Evolutionary conservation across 441 rosid genomes (phyloP).

Genomic region (Adansonia gregorii): DNA sequence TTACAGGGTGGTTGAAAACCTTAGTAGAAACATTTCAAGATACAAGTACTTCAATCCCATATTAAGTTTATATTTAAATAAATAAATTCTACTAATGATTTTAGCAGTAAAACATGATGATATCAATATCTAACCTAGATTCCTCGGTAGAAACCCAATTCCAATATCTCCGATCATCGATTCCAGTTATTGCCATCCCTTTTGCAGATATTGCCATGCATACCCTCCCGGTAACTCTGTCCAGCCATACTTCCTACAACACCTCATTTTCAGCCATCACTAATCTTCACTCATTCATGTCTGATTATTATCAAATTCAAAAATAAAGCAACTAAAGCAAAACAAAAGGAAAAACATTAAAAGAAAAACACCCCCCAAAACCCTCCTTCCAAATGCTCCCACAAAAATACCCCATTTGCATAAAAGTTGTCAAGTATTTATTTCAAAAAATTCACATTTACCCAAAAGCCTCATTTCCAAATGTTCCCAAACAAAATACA

Average conservation of each 20-base stretch:
- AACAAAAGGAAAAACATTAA: conserved; percentile 14
- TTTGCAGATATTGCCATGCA: conserved; percentile 85
- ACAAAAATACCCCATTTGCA: not conserved
- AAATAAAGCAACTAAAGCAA: conserved; percentile 22
- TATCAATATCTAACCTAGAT: conserved; percentile 60
- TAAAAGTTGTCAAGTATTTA: not conserved
- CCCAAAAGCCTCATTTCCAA: conserved; percentile 11
- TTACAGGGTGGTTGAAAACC: conserved; percentile 7
- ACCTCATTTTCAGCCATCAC: conserved; percentile 10
- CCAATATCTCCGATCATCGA: conserved; percentile 94
- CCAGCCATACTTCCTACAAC: conserved; percentile 84
- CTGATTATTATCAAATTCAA: not conserved
- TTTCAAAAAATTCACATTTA: conserved; percentile 2
- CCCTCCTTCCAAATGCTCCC: not conserved
- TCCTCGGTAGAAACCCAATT: conserved; percentile 90
- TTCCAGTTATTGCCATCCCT: conserved; percentile 87
- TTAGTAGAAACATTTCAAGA: not conserved
- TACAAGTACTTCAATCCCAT: not conserved
- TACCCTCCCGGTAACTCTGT: conserved; percentile 81
- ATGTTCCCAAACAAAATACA: not conserved
- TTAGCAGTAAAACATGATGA: not conserved
- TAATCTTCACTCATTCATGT: not conserved
- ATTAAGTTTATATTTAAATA: conserved; percentile 5
- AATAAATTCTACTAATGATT: conserved; percentile 3
- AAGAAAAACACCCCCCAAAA: not conserved